Evolutionary conservation across 2,329 filamentous ascomycete genomes (phyloP), one percentile per base, ranked within the genome.

Genomic region (Pseudogymnoascus sp.): DNA sequence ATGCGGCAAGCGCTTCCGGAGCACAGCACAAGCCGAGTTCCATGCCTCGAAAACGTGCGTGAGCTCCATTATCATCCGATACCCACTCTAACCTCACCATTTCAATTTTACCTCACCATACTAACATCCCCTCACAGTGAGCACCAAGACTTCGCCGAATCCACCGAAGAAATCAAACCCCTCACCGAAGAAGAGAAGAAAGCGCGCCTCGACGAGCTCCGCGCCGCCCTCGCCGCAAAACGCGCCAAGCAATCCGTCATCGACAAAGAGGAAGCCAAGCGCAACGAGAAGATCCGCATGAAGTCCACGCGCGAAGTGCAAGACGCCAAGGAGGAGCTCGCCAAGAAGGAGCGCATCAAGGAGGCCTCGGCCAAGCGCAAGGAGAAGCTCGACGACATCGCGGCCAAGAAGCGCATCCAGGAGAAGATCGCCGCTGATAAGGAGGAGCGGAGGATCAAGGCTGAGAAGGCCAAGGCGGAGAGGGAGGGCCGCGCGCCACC

Each of bases 351-450:
- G 77, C 90, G 91, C 72, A 84, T 97, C 72, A 96, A 97, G 75
- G 91, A 96, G 68, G 92, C 91, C 0, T 87, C 87, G 59, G 84
- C 86, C 69, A 97, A 97, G 79, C 86, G 87, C 60, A 84, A 87
- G 70, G 94, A 99, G 78, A 97, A 97, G 78, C 78, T 84, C 41
- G 90, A 88, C 14, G 94, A 97, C 60, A 74, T 88, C 7, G 90
- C 91, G 43, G 93, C 91, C 9, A 94, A 93, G 79, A 90, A 88
- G 75, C 85, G 89, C 36, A 93, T 97, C 73, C 88, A 92, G 76
- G 92, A 91, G 61, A 92, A 92, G 81, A 96, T 99, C 66, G 92
- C 94, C 68, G 92, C 89, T 12, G 92, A 97, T 77, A 97, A 95
- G 79, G 89, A 90, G 68, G 92, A 93, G 70, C 86, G 94, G 60